These are phyloP conservation scores for Cryptococcus floricola DNA, from an alignment of 1,284 basidiomycete species.

Conservation along the genomic window DNA sequence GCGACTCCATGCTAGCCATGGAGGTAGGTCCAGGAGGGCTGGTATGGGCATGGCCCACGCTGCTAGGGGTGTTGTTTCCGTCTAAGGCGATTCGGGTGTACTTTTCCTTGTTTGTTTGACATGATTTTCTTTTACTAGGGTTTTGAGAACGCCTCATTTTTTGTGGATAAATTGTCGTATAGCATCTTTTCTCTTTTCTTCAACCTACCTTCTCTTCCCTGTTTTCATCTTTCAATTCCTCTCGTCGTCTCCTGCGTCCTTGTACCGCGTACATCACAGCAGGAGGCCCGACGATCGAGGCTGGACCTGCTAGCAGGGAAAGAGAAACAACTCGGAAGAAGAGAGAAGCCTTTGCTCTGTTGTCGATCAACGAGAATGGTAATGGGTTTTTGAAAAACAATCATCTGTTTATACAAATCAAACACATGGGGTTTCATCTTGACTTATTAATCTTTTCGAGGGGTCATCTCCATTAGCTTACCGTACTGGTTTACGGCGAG, in stretches of 20 bases:
- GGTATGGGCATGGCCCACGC: constrained; percentile 6
- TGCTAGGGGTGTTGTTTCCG: constrained; percentile 6
- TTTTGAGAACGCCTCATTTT: constrained; percentile 1
- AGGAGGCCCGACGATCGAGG: not conserved
- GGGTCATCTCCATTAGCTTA: not conserved
- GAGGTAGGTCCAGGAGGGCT: constrained; percentile 16
- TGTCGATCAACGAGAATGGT: too few species aligned
- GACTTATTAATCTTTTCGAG: not conserved
- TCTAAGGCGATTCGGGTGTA: constrained; percentile 5
- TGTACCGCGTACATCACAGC: not conserved
- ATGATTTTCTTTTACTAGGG: not conserved
- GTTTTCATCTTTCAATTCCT: not conserved
- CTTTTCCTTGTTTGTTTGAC: not conserved
- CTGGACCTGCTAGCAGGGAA: not conserved
- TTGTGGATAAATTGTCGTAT: not conserved
- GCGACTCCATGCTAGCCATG: constrained; percentile 11
- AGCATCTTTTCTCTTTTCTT: not conserved
- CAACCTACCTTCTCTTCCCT: not conserved
- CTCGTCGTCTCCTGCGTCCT: not conserved
- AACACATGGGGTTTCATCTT: not conserved
- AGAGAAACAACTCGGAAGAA: not conserved
- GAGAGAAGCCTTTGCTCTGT: not conserved
- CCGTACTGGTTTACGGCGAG: not conserved
- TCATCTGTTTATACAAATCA: too few species aligned
- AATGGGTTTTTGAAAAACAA: not conserved